Conservation (phyloP, 2,329 filamentous ascomycete genomes). For the Lachnellula hyalina region DNA sequence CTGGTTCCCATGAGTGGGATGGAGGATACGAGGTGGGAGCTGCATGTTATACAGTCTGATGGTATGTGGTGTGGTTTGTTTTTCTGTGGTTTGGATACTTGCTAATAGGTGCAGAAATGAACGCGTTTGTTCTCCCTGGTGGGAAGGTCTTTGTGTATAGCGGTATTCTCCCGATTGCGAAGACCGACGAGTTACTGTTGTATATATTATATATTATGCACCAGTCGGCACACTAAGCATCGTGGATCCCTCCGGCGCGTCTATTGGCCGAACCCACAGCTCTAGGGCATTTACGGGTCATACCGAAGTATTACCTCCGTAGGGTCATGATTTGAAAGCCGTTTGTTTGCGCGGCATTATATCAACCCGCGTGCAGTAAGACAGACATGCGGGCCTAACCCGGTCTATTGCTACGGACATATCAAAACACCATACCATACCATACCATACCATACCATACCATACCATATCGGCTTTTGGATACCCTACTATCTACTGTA, state of each 20-base stretch:
- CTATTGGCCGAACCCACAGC: neutral
- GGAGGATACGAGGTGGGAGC: slow-evolving; percentile 58
- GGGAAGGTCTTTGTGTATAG: slow-evolving; percentile 78
- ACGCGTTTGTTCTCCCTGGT: slow-evolving; percentile 73
- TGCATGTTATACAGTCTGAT: slow-evolving; percentile 67
- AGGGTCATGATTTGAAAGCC: slow-evolving; percentile 10
- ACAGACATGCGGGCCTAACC: neutral
- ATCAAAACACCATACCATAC: neutral
- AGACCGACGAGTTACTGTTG: slow-evolving; percentile 63
- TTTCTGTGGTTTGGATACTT: neutral
- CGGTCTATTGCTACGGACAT: neutral
- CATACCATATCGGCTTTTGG: neutral
- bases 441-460: too few species aligned
- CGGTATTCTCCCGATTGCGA: slow-evolving; percentile 63
- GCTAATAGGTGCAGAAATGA: slow-evolving; percentile 37
- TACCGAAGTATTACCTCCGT: slow-evolving; percentile 1
- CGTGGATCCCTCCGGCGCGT: neutral
- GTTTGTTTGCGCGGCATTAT: neutral
- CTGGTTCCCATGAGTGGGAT: slow-evolving; percentile 64
- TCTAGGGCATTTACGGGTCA: neutral
- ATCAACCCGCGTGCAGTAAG: neutral
- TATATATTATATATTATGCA: neutral
- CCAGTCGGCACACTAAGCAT: neutral
- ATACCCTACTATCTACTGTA: neutral
- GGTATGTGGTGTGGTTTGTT: slow-evolving; percentile 30